Conservation (phyloP, 257 asterid species). For the Solanum etuberosum region DNA sequence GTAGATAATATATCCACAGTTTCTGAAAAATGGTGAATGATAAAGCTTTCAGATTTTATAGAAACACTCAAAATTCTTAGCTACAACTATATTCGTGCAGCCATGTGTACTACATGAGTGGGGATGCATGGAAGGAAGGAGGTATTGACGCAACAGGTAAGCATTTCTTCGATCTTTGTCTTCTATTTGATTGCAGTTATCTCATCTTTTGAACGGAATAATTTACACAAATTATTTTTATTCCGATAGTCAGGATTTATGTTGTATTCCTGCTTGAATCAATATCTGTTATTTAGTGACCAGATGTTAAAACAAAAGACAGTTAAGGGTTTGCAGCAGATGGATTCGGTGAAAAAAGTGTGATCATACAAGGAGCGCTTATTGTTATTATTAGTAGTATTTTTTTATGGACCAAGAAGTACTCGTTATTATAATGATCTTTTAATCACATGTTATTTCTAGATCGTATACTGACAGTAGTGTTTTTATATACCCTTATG, state of each 20-base stretch:
- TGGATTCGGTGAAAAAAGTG: neutral
- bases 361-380: neutral
- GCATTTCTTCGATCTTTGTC: slow-evolving; percentile 8
- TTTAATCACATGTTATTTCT: neutral
- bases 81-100: slow-evolving; percentile 26
- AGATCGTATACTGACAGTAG: neutral
- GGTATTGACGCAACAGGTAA: slow-evolving; percentile 99
- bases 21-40: neutral
- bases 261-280: neutral
- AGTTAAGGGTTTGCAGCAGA: neutral
- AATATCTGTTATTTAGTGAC: neutral
- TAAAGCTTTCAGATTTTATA: neutral
- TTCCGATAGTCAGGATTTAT: neutral
- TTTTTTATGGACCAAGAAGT: neutral
- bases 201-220: neutral
- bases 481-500: neutral
- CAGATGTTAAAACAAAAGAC: neutral
- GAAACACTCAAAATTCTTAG: neutral
- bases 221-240: neutral
- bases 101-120: slow-evolving; percentile 99
- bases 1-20: neutral
- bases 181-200: neutral
- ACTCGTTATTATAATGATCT: neutral
- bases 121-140: slow-evolving; percentile 99
- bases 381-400: neutral